Conservation (phyloP, 2,329 filamentous ascomycete species). For the Sporothrix curviconia region DNA sequence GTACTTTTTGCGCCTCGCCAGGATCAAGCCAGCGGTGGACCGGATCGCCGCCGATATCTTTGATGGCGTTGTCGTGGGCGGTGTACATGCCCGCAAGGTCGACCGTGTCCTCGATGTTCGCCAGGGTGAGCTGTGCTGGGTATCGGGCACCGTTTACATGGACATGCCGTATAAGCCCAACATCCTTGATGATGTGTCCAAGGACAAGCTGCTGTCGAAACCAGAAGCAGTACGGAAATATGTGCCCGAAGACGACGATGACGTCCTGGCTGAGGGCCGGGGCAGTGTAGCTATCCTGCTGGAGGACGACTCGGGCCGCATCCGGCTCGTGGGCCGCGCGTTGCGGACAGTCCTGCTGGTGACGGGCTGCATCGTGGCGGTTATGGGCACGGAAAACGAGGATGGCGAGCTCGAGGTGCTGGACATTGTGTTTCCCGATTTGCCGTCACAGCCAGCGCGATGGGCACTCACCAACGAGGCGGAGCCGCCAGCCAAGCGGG, state of each 20-base stretch:
- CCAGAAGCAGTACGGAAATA: conserved; percentile 74
- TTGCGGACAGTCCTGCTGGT: conserved; percentile 68
- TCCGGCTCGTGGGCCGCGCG: conserved; percentile 67
- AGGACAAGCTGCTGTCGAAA: conserved; percentile 46
- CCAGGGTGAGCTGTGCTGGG: conserved; percentile 93
- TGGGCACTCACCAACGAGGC: conserved; percentile 61
- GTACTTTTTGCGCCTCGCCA: conserved; percentile 87
- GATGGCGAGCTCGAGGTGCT: conserved; percentile 90
- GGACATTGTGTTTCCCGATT: conserved; percentile 80
- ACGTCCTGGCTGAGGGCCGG: conserved; percentile 33
- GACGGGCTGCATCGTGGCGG: conserved; percentile 90
- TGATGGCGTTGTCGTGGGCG: conserved; percentile 70
- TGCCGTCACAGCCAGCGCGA: conserved; percentile 72
- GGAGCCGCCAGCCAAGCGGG: conserved; percentile 21
- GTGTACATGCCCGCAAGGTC: conserved; percentile 65
- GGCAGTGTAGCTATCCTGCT: conserved; percentile 54
- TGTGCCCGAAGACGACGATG: conserved; percentile 54
- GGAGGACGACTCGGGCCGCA: conserved; percentile 89
- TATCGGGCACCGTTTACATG: conserved; percentile 92
- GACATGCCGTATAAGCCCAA: conserved; percentile 95
- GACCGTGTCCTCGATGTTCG: conserved; percentile 91
- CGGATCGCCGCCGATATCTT: conserved; percentile 67
- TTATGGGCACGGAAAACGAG: conserved; percentile 86
- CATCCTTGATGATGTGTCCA: conserved; percentile 88
- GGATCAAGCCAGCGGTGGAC: conserved; percentile 79